Base-by-base conservation (phyloP, 257 asterid genomes). In the Fraxinus pennsylvanica region DNA sequence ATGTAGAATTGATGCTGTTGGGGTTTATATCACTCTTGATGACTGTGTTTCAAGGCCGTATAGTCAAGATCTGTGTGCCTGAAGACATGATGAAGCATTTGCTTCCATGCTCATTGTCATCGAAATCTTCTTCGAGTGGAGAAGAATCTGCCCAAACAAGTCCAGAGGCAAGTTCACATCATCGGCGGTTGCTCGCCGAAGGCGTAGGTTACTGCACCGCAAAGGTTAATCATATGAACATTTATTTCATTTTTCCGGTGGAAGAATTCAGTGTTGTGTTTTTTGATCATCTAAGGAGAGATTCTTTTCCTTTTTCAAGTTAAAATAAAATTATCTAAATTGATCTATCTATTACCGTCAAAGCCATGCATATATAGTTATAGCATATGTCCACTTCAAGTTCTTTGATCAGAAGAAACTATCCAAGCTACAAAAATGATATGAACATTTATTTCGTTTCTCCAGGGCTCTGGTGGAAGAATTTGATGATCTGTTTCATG, bases 11-110 rank as follows among this genome's bases (percentile, higher is more conserved):
- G 89, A 89, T 92, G 96, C 87, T 92, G 68, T 78, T 92, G 87
- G 97, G 97, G 80, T 91, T 92, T 82, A 92, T 92, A 80, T 92
- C 97, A 1, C 91, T 92, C 43, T 8, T 92, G 84, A 43, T 92
- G 87, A 89, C 96, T 12, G 96, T 91, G 66, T 91, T 91, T 71
- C 97, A 92, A 87, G 82, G 47, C 83, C 84, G 88, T 22, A 83
- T 92, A 45, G 83, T 80, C 75, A 89, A 86, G 85, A 30, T 91
- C 30, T 92, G 96, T 15, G 94, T 91, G 74, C 81, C 81, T 61
- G 35, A 75, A 32, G 73, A 61, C 59, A 59, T 80, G 12, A 85
- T 86, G 85, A 68, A 70, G 19, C 90, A 91, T 75, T 35, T 89
- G 22, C 91, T 91, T 21, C 97, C 97, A 0, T 92, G 97, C 76